Evolutionary conservation across 2,329 filamentous ascomycete species (phyloP), one percentile per base, ranked within the genome.

Genomic region (Alternaria atra): DNA sequence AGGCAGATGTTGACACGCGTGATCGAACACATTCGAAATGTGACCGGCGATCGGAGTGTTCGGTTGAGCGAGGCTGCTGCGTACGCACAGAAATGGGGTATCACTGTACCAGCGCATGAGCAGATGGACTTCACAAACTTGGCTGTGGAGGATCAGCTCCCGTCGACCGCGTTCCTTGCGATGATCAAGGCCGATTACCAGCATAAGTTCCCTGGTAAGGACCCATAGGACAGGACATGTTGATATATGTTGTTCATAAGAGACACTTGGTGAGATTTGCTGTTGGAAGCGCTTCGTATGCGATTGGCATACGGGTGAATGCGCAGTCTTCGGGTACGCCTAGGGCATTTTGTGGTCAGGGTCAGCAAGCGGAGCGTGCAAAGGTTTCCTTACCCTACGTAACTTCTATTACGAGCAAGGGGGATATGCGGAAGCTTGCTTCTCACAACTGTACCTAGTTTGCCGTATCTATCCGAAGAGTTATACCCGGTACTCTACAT

Each of bases 1-100:
- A 50, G 44, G 29, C 59, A 62, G 27, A 43, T 55, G 37, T 52
- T 62, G 12, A 62, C 55, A 4, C 34, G 25, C 5, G 59, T 55
- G 8, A 62, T 62, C 29, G 37, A 47, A 2, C 59, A 62, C 44
- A 51, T 58, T 42, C 42, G 50, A 7, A 27, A 54, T 5, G 35
- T 52, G 20, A 54, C 53, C 13, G 6, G 35, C 7, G 44, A 62
- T 29, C 32, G 44, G 15, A 58, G 46, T 20, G 44, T 58, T 23
- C 55, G 43, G 27, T 40, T 62, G 23, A 59, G 59, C 30, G 12
- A 62, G 35, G 55, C 55, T n/a, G 44, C 35, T 13, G 9, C 10
- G 9, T 62, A 62, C 20, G 59, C 55, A 5, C 17, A 29, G 32
- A 13, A 2, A 27, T 40, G 39, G 9, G 29, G 17, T 10, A 54